Evolutionary conservation across 208 protist genomes (phyloP).

Genomic region (Crithidia expoeki): DNA sequence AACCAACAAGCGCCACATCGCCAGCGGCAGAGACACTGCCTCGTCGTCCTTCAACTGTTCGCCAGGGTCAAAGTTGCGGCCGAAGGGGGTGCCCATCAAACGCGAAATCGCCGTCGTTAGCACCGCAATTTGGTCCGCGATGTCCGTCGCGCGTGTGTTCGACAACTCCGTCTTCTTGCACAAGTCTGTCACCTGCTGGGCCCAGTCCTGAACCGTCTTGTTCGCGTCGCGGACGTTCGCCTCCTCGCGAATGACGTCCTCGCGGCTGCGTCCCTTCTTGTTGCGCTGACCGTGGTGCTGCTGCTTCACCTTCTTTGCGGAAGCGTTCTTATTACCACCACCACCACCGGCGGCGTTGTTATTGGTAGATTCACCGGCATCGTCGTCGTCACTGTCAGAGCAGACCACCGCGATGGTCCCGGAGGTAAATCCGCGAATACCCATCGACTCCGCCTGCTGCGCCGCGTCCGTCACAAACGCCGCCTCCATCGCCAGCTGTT

Average conservation of each 20-base stretch:
- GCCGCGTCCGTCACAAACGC: conserved; percentile 76
- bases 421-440: conserved; percentile 75
- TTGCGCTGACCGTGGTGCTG: conserved; percentile 76
- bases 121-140: conserved; percentile 39
- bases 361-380: conserved; percentile 19
- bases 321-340: conserved; percentile 23
- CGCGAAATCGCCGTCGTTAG: conserved; percentile 39
- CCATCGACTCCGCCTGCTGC: conserved; percentile 89
- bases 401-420: conserved; percentile 60
- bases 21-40: conserved; percentile 51
- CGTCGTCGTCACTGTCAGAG: conserved; percentile 66
- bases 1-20: conserved; percentile 82
- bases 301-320: conserved; percentile 53
- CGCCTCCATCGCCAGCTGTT: conserved; percentile 56
- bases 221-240: conserved; percentile 64
- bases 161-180: conserved; percentile 54
- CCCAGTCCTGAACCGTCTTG: conserved; percentile 47
- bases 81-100: conserved; percentile 44
- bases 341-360: conserved; percentile 29
- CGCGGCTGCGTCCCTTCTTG: conserved; percentile 72
- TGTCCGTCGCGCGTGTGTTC: conserved; percentile 39
- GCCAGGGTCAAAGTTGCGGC: conserved; percentile 70
- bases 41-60: conserved; percentile 37
- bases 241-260: conserved; percentile 82
- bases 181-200: conserved; percentile 53